Base-by-base conservation (phyloP, 306 rosid genomes). In the Hylodesmum podocarpum region DNA sequence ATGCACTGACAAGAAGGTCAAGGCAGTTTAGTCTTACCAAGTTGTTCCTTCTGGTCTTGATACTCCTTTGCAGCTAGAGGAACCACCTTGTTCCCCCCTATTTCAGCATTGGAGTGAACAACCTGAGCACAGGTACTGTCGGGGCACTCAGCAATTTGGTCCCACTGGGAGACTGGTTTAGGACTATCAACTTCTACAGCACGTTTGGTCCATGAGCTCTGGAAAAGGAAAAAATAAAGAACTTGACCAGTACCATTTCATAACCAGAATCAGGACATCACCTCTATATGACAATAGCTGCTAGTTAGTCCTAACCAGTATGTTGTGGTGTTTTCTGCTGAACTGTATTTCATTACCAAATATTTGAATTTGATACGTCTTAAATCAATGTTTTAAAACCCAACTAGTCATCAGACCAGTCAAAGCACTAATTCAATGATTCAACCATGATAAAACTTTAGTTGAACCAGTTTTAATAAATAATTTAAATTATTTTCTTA, bases 171-270 rank as follows among this genome's bases (percentile, higher is more conserved):
- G 24, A 49, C 81, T 31, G 86, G 83, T 70, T 46, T 81, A n/a
- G 93, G 90, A 82, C 97, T 89, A 75, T 93, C 97, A 73, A 89
- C 93, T 81, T 91, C 98, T 58, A 88, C 85, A 63, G 91, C 92
- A 75, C 81, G 90, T 78, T 89, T 91, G 34, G 97, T 91, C 98
- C 98, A 93, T 59, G 98, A 91, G 84, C 97, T 87, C 98, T 93
- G 86, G 77, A 88, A 54, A 83, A 82, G 58, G 72, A 84, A 65
- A 76, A 80, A 64, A 70, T 7, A 24, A 77, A 31, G 25, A 77
- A 36, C 34, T 36, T 68, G 62, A 50, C 77, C 29, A 44, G 67
- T 13, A 81, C 57, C 62, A 74, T 68, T 27, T 63, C 39, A 59
- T 72, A 43, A 75, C 55, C 24, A 28, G 46, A 69, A 69, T 16